Evolutionary conservation across 2,329 filamentous ascomycete species (phyloP).

Genomic region (Aspergillus cejpii): DNA sequence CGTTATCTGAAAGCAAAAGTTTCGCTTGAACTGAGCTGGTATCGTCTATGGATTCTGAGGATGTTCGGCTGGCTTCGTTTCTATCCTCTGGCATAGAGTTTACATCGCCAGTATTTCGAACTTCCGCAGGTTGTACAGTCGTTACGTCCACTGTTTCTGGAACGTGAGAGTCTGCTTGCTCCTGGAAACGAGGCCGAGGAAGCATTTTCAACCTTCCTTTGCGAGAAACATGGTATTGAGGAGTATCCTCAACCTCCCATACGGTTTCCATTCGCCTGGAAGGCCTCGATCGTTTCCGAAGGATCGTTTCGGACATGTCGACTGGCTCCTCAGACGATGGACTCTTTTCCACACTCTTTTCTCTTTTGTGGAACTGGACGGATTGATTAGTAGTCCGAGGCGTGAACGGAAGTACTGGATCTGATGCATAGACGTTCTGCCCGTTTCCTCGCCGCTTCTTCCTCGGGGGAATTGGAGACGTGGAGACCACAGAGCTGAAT

Average conservation of each 20-base stretch:
- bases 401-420: slow-evolving; percentile 25
- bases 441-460: slow-evolving; percentile 36
- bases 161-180: background rate
- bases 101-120: background rate
- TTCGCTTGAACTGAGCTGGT: slow-evolving; percentile 1
- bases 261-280: slow-evolving; percentile 25
- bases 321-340: slow-evolving; percentile 11
- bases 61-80: slow-evolving; percentile 4
- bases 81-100: background rate
- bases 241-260: slow-evolving; percentile 35
- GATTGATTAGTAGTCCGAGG: slow-evolving; percentile 19
- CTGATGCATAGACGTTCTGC: slow-evolving; percentile 25
- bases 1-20: slow-evolving; percentile 11
- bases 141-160: background rate
- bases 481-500: slow-evolving; percentile 31
- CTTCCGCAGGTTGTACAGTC: background rate
- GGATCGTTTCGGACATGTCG: slow-evolving; percentile 13
- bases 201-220: slow-evolving; percentile 11
- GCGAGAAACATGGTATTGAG: slow-evolving; percentile 20
- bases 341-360: slow-evolving; percentile 8
- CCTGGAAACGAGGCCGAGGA: slow-evolving; percentile 7
- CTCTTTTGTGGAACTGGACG: slow-evolving; percentile 12
- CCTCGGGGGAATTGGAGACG: slow-evolving; percentile 29
- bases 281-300: slow-evolving; percentile 19
- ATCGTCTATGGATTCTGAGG: slow-evolving; percentile 10